Base-by-base conservation (phyloP, 2,329 filamentous ascomycete species). In the Incumbomyces delicatus region DNA sequence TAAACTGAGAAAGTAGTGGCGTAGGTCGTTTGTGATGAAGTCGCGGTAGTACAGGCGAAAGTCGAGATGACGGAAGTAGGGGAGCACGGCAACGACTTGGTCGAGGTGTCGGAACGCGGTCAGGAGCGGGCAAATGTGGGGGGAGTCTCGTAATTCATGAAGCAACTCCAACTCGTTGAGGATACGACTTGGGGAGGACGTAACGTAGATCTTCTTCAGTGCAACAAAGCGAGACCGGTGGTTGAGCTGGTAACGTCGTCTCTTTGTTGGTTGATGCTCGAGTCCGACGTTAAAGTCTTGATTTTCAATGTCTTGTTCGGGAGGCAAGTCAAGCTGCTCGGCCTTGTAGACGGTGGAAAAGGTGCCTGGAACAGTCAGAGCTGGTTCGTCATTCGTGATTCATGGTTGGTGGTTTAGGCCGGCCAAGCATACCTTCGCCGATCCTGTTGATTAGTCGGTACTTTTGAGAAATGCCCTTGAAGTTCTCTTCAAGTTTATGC, bases 331-430 rank as follows among this genome's bases (percentile, higher is more conserved):
- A 20, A 96, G 69, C 62, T 98, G 92, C 65, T 96, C 88, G 16
- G 94, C 92, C 66, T 98, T 98, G 75, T 98, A 98, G 11, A 98
- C 92, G 1, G 92, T 96, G 1, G 92, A 96, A 63, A 98, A 98
- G 1, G 92, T 98, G 48, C 92, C 88, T 95, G 54, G 7, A 31
- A n/a, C 11, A 39, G 41, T 51, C 18, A 58, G 51, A 14, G 37
- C 34, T 36, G 39, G 46, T n/a, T n/a, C n/a, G n/a, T n/a, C n/a
- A n/a, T n/a, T n/a, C n/a, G n/a, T n/a, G n/a, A n/a, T n/a, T n/a
- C n/a, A n/a, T n/a, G n/a, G n/a, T 51, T 47, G 45, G 10, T 14
- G 32, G 36, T 41, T 38, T 18, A 41, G 38, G 37, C n/a, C 20
- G 30, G 11, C 46, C 30, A 49, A 40, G 50, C 57, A 47, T 67